phyloP scores from a whole-genome alignment of 129 eudicot genomes.

The Ambrosia artemisiifolia region DNA sequence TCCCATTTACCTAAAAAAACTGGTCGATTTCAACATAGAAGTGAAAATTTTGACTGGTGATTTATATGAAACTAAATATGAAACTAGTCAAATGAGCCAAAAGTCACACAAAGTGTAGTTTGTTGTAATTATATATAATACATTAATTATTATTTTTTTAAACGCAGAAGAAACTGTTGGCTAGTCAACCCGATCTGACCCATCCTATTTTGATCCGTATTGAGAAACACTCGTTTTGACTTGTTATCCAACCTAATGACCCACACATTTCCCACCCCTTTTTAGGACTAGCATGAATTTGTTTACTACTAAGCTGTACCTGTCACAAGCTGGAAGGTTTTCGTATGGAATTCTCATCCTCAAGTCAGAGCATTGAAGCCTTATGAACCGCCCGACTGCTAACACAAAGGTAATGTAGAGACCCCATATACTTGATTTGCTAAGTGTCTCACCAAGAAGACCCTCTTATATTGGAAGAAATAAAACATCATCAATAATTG shows the following conservation, averaged over 20 bases:
- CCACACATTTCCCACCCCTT: not conserved
- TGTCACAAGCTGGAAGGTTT: conserved; percentile 97
- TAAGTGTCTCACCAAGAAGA: conserved; percentile 91
- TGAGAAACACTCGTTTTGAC: not conserved
- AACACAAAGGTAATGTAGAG: conserved; percentile 96
- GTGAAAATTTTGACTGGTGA: not conserved
- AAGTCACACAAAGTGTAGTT: not conserved
- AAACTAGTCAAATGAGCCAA: not conserved
- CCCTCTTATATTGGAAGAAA: conserved; percentile 63
- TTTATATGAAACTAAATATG: not conserved
- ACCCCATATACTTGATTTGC: conserved; percentile 99
- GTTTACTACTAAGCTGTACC: conserved; percentile 42
- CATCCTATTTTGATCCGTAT: not conserved
- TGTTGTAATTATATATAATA: not conserved
- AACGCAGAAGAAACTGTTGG: not conserved
- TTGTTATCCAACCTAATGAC: not conserved
- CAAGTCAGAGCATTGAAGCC: conserved; percentile 95
- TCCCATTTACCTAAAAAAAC: not conserved
- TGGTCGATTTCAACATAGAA: not conserved
- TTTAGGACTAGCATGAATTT: not conserved
- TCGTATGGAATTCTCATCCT: conserved; percentile 97
- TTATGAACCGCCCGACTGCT: conserved; percentile 96
- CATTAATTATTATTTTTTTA: not conserved
- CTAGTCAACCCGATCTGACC: not conserved
- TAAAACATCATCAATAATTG: not conserved